Percentiles rank a stretch among this genome's conserved stretches.
Conservation (phyloP, 1,139 yeast genomes). For the Hanseniaspora gamundiae region DNA sequence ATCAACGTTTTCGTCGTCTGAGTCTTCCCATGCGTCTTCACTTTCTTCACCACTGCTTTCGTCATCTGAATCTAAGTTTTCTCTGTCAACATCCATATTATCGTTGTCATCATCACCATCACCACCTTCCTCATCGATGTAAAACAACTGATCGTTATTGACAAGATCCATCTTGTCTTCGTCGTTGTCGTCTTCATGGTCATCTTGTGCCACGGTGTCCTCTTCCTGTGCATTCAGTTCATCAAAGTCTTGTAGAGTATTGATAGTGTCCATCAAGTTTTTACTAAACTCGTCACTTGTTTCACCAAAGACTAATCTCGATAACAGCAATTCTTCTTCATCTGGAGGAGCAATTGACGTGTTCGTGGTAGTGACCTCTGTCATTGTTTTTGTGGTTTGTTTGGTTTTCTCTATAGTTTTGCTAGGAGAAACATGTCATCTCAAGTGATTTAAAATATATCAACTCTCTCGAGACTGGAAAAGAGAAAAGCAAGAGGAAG, state of each 20-base stretch:
- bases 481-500: too few relatives aligned
- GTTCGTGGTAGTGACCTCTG: slow-evolving; percentile 6
- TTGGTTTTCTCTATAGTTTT: not conserved
- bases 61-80: slow-evolving; percentile 20
- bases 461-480: too few relatives aligned
- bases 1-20: slow-evolving; percentile 71
- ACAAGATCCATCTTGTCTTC: slow-evolving; percentile 24
- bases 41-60: slow-evolving; percentile 29
- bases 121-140: slow-evolving; percentile 44
- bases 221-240: slow-evolving; percentile 23
- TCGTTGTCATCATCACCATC: slow-evolving; percentile 28
- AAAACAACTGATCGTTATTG: slow-evolving; percentile 51
- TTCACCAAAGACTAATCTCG: slow-evolving; percentile 79
- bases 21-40: slow-evolving; percentile 73
- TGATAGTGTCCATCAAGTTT: slow-evolving; percentile 38
- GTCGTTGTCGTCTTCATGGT: slow-evolving; percentile 24
- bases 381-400: not conserved
- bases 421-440: too few relatives aligned
- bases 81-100: slow-evolving; percentile 21
- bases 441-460: too few relatives aligned
- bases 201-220: slow-evolving; percentile 26
- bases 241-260: slow-evolving; percentile 35
- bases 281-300: slow-evolving; percentile 52
- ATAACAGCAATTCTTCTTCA: slow-evolving; percentile 67
- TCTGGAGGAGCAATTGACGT: slow-evolving; percentile 49